phyloP scores from a whole-genome alignment of 495 filamentous ascomycete genomes.

The Clavariopsis aquatica region DNA sequence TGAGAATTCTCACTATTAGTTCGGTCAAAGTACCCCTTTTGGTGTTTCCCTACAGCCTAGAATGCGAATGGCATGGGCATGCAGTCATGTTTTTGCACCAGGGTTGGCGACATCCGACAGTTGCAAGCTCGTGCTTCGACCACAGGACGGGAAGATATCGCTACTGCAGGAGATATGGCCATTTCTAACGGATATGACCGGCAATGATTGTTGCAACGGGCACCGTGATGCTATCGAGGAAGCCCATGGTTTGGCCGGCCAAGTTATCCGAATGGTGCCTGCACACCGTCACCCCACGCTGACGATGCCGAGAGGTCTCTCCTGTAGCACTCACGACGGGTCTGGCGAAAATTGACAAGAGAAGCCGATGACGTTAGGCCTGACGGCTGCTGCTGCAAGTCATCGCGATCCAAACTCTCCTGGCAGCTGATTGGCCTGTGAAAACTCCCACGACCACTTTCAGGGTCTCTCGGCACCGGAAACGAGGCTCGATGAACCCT shows the following conservation, averaged over 20 bases:
- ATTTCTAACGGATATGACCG: too few relatives aligned
- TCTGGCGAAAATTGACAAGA: not conserved
- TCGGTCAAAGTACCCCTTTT: too few relatives aligned
- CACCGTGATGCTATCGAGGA: not conserved
- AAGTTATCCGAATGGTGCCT: too few relatives aligned
- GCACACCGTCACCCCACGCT: not conserved
- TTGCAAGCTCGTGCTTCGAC: not conserved
- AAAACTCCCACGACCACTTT: not conserved
- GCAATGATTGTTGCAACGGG: too few relatives aligned
- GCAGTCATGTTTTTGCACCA: not conserved
- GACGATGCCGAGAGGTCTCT: too few relatives aligned
- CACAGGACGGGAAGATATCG: not conserved
- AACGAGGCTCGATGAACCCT: constrained; percentile 17
- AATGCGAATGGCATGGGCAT: not conserved
- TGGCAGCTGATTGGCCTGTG: not conserved
- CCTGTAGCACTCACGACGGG: too few relatives aligned
- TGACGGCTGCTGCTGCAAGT: constrained; percentile 2
- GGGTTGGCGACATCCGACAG: not conserved
- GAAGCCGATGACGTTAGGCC: constrained; percentile 5
- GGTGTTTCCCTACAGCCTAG: too few relatives aligned
- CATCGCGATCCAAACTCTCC: constrained; percentile 7
- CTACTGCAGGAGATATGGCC: not conserved
- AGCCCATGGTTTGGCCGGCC: too few relatives aligned
- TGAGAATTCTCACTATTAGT: too few relatives aligned
- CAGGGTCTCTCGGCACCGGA: constrained; percentile 10